These are phyloP conservation scores for Acanthamoeba royreba DNA, from an alignment of 208 protist species.

Conservation along the genomic window DNA sequence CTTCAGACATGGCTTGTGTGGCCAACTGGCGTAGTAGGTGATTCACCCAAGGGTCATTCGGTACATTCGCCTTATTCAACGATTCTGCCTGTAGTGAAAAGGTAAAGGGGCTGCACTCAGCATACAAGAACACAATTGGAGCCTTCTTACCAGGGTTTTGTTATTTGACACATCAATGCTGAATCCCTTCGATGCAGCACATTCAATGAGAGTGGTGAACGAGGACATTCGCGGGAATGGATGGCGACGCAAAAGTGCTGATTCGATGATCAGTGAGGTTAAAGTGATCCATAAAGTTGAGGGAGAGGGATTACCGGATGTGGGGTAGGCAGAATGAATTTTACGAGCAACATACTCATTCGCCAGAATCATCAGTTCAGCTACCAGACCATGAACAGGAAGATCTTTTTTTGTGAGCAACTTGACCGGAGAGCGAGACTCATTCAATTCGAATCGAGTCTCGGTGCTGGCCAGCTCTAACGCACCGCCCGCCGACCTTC, in stretches of 20 bases:
- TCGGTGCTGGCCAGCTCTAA: constrained; percentile 36
- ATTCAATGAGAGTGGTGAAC: constrained; percentile 58
- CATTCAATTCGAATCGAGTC: not conserved
- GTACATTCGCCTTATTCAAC: not conserved
- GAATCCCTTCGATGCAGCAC: not conserved
- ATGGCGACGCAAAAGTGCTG: constrained; percentile 56
- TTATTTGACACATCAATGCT: constrained; percentile 18
- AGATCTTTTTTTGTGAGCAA: constrained; percentile 53
- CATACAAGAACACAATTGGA: no score
- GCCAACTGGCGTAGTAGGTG: constrained; percentile 17
- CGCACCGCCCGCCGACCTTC: not conserved
- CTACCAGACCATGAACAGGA: constrained; percentile 76
- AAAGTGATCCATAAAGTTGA: not conserved
- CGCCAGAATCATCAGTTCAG: constrained; percentile 84
- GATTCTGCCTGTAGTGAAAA: not conserved
- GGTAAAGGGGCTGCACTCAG: not conserved
- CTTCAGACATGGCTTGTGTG: constrained; percentile 21
- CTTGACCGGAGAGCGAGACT: not conserved
- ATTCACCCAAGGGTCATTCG: not conserved
- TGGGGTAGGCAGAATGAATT: not conserved
- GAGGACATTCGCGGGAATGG: constrained; percentile 45
- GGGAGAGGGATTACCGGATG: not conserved
- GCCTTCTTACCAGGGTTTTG: not conserved
- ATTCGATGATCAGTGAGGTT: not conserved
- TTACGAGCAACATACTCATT: constrained; percentile 61